These are phyloP conservation scores for Alternaria brassicae DNA, from an alignment of 2,329 filamentous ascomycete species.

Conservation along the genomic window DNA sequence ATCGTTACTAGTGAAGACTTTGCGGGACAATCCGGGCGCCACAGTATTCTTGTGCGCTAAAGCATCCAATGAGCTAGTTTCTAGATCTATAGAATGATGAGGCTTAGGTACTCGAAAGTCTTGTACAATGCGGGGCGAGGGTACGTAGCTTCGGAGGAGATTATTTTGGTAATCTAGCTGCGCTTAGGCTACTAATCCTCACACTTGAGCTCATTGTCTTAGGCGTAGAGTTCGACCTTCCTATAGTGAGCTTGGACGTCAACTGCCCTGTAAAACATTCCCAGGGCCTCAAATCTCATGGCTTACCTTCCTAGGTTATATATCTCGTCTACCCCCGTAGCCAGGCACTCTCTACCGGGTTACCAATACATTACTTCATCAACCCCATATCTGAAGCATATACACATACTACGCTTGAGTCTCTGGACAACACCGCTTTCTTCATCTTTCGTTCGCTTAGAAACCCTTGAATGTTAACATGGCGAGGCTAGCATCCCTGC, in stretches of 20 bases:
- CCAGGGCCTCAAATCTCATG: constrained; percentile 12
- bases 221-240: constrained; percentile 32
- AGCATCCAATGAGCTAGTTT: constrained; percentile 9
- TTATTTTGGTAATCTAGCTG: constrained; percentile 33
- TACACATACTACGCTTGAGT: constrained; percentile 9
- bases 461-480: constrained; percentile 21
- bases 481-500: constrained; percentile 35
- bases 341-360: constrained; percentile 26
- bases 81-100: constrained; percentile 19
- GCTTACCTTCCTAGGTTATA: constrained; percentile 26
- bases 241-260: constrained; percentile 28
- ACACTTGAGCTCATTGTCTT: constrained; percentile 33
- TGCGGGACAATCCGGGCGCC: not conserved
- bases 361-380: constrained; percentile 37
- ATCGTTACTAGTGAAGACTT: not conserved
- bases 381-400: constrained; percentile 17
- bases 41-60: constrained; percentile 2
- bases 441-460: constrained; percentile 17
- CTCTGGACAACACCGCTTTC: constrained; percentile 26
- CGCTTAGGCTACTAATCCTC: constrained; percentile 25
- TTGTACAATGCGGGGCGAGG: constrained; percentile 25
- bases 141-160: constrained; percentile 37
- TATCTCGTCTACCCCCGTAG: constrained; percentile 18
- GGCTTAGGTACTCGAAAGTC: constrained; percentile 19
- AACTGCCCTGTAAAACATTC: constrained; percentile 31